Conservation (phyloP, 2,329 filamentous ascomycete genomes). For the Fusarium sp. region DNA sequence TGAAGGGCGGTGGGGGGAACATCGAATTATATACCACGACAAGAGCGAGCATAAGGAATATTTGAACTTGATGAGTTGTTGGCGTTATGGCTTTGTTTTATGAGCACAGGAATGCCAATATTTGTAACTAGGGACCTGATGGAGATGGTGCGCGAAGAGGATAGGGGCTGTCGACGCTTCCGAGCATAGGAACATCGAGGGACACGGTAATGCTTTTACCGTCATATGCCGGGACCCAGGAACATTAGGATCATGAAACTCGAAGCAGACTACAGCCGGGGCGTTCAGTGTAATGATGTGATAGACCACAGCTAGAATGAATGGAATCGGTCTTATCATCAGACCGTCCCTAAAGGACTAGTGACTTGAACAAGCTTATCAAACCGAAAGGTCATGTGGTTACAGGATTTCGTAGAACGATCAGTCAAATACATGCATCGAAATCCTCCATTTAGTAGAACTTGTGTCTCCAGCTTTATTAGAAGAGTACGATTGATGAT, state of each 20-base stretch:
- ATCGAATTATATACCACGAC: slow-evolving; percentile 27
- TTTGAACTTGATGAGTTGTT: slow-evolving; percentile 17
- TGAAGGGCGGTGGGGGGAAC: slow-evolving; percentile 1
- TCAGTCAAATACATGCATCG: not conserved
- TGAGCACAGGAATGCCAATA: slow-evolving; percentile 21
- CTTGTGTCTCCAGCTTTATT: not conserved
- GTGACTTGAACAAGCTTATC: not conserved
- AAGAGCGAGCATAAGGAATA: slow-evolving; percentile 36
- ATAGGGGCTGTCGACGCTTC: not conserved
- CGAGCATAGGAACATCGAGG: not conserved
- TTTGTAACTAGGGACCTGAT: slow-evolving; percentile 19
- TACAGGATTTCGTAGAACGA: not conserved
- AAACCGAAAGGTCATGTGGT: not conserved
- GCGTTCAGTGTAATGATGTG: slow-evolving; percentile 5
- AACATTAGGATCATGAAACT: not conserved
- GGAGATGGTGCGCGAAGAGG: not conserved
- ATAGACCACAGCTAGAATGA: slow-evolving; percentile 34
- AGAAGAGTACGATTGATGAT: not conserved
- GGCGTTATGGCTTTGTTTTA: slow-evolving; percentile 35
- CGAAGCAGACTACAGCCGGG: not conserved
- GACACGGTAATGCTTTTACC: not conserved
- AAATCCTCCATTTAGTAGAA: not conserved
- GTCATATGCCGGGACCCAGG: not conserved
- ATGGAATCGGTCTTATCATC: slow-evolving; percentile 18
- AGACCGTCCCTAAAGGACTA: not conserved